Percentiles rank a stretch among this genome's conserved stretches.
Evolutionary conservation across 352 stramenopile species (phyloP).

Genomic region (Phytophthora citricola): DNA sequence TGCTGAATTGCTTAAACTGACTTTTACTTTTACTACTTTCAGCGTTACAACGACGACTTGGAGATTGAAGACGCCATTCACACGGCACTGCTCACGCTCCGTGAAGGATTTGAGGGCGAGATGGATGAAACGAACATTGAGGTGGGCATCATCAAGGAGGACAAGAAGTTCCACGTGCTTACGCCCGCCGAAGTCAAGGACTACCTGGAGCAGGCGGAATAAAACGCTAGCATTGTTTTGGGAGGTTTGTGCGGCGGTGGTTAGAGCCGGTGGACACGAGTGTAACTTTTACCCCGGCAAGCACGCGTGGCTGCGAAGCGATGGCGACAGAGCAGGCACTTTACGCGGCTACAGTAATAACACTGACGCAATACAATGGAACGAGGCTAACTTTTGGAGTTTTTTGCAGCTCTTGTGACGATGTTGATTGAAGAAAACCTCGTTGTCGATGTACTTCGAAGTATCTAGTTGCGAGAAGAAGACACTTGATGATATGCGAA

Average conservation of each 20-base stretch:
- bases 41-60: constrained; percentile 96
- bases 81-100: constrained; percentile 98
- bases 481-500: constrained; percentile 56
- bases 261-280: constrained; percentile 3
- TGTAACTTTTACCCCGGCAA: constrained; percentile 6
- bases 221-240: constrained; percentile 40
- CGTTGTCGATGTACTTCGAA: neutral
- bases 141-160: constrained; percentile 96
- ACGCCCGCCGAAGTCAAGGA: constrained; percentile 98
- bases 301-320: constrained; percentile 13
- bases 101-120: constrained; percentile 98
- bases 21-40: constrained; percentile 2
- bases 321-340: constrained; percentile 3
- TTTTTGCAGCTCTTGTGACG: constrained; percentile 4
- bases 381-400: constrained; percentile 8
- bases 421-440: constrained; percentile 18
- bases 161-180: constrained; percentile 98
- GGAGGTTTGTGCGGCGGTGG: constrained; percentile 15
- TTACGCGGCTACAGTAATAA: constrained; percentile 28
- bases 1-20: constrained; percentile 5
- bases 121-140: constrained; percentile 99
- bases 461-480: constrained; percentile 27
- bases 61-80: constrained; percentile 99
- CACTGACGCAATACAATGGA: constrained; percentile 35
- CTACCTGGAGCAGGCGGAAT: constrained; percentile 99